Base-by-base conservation (phyloP, 202 grass and related monocot species). In the Saccharum hybrid region DNA sequence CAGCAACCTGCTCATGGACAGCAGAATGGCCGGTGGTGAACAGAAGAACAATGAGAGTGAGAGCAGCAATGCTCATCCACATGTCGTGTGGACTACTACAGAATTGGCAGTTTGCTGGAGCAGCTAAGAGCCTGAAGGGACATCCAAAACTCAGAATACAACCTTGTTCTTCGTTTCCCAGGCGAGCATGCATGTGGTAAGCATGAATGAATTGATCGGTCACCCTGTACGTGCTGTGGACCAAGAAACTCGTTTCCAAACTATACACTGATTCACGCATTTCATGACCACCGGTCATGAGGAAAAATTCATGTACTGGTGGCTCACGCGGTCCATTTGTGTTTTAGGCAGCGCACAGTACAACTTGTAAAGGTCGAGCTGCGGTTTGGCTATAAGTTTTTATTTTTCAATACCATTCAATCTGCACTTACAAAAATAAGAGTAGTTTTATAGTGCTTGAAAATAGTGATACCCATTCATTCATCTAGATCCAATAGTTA, bases 1-100 rank as follows among this genome's bases (percentile, higher is more conserved):
- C 54, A 62, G 66, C 78, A 59, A 28, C 34, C 68, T 36, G 36
- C 65, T 70, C 78, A 16, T 59, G 48, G 66, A 42, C 34, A 13
- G 23, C 22, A 59, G 66, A 38, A 31, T 60, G 37, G 1, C 46
- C 37, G 21, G 36, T 8, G 66, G 33, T 41, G 22, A 45, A 43
- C 38, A 40, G 3, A 0, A 62, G 4, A 67, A 37, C 8, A 41
- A 7, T 8, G 54, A 76, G 6, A 9, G 38, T 15, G 3, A 81
- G 13, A 71, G 66, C 51, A 40, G 21, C 36, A 57, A 60, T 43
- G 51, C 15, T 42, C 34, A 59, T 21, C 11, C 23, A 15, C 46
- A 69, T 69, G 63, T 68, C 31, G 6, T 41, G 43, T 16, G 46
- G 19, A 23, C 34, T 80, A 38, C 49, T 10, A 18, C 4, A 2